Base-by-base conservation (phyloP, 139 green algal genomes). In the Edaphochlamys debaryana region DNA sequence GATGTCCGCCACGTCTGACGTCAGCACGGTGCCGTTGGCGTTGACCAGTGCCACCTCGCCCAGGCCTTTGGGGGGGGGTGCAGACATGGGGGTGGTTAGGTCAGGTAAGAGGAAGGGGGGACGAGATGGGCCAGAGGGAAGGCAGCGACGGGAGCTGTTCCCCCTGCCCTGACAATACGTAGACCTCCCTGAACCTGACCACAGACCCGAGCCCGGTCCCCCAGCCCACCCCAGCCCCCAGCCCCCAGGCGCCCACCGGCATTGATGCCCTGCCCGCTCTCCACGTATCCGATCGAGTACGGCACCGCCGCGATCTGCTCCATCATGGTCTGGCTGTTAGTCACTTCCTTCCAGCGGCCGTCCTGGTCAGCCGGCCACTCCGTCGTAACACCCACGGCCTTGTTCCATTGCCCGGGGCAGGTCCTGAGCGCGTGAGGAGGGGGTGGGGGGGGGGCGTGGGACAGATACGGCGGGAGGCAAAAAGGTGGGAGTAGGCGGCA, bases 251-350 rank as follows among this genome's bases (percentile, higher is more conserved):
- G 19, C 75, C 0, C 62, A 83, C 77, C 77, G 32, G 63, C 77
- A 9, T 23, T 4, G 15, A 83, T 25, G 42, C 77, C 77, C 77
- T 83, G 77, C 13, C 77, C 77, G 34, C 45, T 67, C 77, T 83
- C 77, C 63, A 83, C 77, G 48, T 83, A 83, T 29, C 77, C 77
- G 8, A 83, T 4, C 1, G 45, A 40, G 63, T 67, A 74, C 0
- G 62, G 63, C 4, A 56, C 29, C 0, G 22, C 13, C 0, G 45
- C 34, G 13, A 83, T 74, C 77, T 74, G 9, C 42, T 56, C 63
- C 42, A 83, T 63, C 63, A 83, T 83, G 3, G 6, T 4, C 62
- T 82, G 75, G 15, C 38, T 63, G 75, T 72, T 72, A 17, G 6
- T 50, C 40, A 60, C 75, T 0, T 58, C 71, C 45, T 58, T 41